These are phyloP conservation scores for Myxozyma vanderwaltii DNA, from an alignment of 805 yeast species.

Conservation along the genomic window DNA sequence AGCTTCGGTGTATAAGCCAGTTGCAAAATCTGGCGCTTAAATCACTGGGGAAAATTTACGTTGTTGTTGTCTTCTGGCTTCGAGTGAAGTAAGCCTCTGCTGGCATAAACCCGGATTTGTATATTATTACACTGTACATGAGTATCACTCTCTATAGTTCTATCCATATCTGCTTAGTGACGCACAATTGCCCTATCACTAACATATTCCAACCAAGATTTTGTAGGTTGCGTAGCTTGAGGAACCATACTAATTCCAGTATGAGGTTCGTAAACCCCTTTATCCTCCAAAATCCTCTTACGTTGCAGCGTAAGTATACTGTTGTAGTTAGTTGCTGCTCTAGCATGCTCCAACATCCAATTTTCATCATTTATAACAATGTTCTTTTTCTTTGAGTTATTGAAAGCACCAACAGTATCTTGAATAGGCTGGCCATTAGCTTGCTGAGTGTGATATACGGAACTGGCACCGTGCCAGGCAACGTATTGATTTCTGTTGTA, in stretches of 20 bases:
- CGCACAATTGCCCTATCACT: neutral
- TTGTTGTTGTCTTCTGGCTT: too few species aligned
- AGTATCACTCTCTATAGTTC: neutral
- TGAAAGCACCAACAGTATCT: slow-evolving; percentile 13
- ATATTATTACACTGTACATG: neutral
- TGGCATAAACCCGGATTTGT: too few species aligned
- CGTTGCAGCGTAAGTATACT: slow-evolving; percentile 61
- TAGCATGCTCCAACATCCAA: slow-evolving; percentile 84
- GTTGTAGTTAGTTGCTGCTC: slow-evolving; percentile 75
- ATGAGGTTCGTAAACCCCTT: slow-evolving; percentile 76
- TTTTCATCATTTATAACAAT: slow-evolving; percentile 59
- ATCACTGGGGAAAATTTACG: too few species aligned
- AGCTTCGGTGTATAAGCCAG: too few species aligned
- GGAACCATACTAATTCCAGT: slow-evolving; percentile 84
- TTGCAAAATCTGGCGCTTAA: too few species aligned
- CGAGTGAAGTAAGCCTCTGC: too few species aligned
- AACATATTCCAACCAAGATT: slow-evolving; percentile 25
- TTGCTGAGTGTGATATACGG: slow-evolving; percentile 45
- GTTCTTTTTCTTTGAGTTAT: slow-evolving; percentile 37
- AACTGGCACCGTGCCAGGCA: slow-evolving; percentile 55
- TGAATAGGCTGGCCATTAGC: slow-evolving; percentile 28
- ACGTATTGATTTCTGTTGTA: slow-evolving; percentile 55
- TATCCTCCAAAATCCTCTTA: slow-evolving; percentile 47
- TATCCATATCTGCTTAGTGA: neutral
- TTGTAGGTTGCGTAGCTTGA: slow-evolving; percentile 66